These are phyloP conservation scores for Lactifluus piperatus DNA, from an alignment of 768 basidiomycete genomes.

Conservation along the genomic window DNA sequence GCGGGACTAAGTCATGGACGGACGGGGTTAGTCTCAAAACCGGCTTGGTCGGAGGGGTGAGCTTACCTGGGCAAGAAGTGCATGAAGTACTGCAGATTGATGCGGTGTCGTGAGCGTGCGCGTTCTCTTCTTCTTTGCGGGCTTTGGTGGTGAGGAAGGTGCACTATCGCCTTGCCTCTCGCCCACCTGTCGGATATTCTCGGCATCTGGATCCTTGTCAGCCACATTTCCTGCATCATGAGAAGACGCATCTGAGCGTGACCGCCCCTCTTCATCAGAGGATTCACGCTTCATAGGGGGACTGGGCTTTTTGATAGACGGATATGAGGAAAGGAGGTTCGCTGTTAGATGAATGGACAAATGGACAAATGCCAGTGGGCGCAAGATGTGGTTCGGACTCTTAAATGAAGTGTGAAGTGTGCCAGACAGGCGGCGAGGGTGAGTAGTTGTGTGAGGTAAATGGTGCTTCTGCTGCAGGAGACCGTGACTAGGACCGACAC, in stretches of 20 bases:
- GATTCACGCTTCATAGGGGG: constrained; percentile 7
- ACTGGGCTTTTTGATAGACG: background rate
- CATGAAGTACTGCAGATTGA: constrained; percentile 81
- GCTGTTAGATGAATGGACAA: background rate
- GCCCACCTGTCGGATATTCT: constrained; percentile 20
- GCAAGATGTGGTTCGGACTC: background rate
- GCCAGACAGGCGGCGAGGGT: background rate
- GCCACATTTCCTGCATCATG: constrained; percentile 35
- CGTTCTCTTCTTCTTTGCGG: constrained; percentile 73
- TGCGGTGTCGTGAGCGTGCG: constrained; percentile 80
- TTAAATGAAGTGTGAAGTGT: background rate
- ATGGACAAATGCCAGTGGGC: background rate
- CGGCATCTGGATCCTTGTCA: constrained; percentile 45
- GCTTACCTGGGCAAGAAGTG: constrained; percentile 73
- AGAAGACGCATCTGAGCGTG: constrained; percentile 21
- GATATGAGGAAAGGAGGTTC: background rate
- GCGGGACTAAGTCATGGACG: constrained; percentile 47
- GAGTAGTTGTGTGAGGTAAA: constrained; percentile 5
- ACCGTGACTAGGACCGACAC: constrained; percentile 13
- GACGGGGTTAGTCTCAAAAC: background rate
- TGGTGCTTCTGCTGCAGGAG: background rate
- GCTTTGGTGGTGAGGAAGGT: constrained; percentile 31
- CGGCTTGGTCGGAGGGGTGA: constrained; percentile 11
- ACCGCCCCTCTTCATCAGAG: constrained; percentile 14
- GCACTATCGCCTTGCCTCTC: constrained; percentile 22